These are phyloP conservation scores for Otatea glauca DNA, from an alignment of 176 grass and related monocot genomes.

Conservation along the genomic window DNA sequence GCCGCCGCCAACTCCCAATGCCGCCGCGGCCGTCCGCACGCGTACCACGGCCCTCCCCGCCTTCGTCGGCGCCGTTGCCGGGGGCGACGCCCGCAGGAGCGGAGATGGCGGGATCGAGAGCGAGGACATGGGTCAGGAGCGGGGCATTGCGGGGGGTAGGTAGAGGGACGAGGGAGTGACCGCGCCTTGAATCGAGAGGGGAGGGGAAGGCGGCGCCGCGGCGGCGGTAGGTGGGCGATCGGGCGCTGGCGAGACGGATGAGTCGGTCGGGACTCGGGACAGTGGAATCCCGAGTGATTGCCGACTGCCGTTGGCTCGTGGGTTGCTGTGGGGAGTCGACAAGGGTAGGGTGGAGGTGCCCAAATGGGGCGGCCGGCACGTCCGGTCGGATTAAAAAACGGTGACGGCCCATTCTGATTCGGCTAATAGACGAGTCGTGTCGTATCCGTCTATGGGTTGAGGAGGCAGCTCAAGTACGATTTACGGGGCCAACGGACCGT, in stretches of 20 bases:
- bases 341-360: too few species aligned
- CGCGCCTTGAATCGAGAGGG: slow-evolving; percentile 7
- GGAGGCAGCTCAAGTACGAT: too few species aligned
- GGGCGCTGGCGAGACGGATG: background rate
- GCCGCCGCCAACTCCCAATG: slow-evolving; percentile 30
- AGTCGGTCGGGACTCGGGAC: background rate
- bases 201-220: background rate
- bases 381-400: too few species aligned
- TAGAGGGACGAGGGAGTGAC: background rate
- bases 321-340: background rate
- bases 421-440: too few species aligned
- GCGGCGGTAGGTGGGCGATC: background rate
- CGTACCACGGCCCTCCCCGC: slow-evolving; percentile 3
- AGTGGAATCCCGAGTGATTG: background rate
- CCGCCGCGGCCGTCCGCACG: background rate
- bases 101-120: slow-evolving; percentile 20
- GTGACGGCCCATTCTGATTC: too few species aligned
- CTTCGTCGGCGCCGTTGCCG: slow-evolving; percentile 10
- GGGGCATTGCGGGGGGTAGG: slow-evolving; percentile 32
- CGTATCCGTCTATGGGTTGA: too few species aligned
- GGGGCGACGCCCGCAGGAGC: slow-evolving; percentile 23
- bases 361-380: too few species aligned
- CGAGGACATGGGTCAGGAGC: slow-evolving; percentile 48
- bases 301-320: too few species aligned
- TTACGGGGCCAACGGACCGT: too few species aligned